Percentiles rank a stretch among this genome's conserved stretches.
Conservation (phyloP, 176 grass and related monocot genomes). For the Bonia amplexicaulis region DNA sequence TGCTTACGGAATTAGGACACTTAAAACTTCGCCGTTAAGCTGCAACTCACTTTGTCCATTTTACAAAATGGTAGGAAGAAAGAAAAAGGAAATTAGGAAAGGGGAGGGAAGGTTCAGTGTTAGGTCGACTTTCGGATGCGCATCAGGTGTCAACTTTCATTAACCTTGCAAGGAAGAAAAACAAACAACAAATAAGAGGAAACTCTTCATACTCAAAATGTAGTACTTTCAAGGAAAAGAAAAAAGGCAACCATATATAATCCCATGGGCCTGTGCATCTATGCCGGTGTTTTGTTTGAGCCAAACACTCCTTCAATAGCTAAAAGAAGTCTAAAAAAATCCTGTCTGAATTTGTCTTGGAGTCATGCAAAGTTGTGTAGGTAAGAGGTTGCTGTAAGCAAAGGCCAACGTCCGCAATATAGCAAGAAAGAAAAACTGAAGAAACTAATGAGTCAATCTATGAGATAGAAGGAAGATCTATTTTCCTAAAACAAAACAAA, state of each 20-base stretch:
- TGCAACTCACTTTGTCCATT: background rate
- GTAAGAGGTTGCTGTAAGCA: constrained; percentile 1
- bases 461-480: background rate
- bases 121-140: background rate
- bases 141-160: background rate
- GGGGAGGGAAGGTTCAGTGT: background rate
- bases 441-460: background rate
- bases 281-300: background rate
- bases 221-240: background rate
- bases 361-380: background rate
- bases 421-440: background rate
- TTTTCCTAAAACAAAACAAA: background rate
- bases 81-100: background rate
- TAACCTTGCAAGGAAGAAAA: background rate
- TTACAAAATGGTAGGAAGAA: background rate
- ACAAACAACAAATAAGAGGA: background rate
- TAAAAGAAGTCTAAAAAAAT: background rate
- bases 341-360: background rate
- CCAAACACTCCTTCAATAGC: background rate
- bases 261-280: background rate
- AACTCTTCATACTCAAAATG: background rate
- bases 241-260: background rate
- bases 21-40: background rate
- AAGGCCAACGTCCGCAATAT: background rate
- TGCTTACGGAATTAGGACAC: background rate